phyloP scores from a whole-genome alignment of 2,329 filamentous ascomycete genomes.

The Zasmidium cellare region DNA sequence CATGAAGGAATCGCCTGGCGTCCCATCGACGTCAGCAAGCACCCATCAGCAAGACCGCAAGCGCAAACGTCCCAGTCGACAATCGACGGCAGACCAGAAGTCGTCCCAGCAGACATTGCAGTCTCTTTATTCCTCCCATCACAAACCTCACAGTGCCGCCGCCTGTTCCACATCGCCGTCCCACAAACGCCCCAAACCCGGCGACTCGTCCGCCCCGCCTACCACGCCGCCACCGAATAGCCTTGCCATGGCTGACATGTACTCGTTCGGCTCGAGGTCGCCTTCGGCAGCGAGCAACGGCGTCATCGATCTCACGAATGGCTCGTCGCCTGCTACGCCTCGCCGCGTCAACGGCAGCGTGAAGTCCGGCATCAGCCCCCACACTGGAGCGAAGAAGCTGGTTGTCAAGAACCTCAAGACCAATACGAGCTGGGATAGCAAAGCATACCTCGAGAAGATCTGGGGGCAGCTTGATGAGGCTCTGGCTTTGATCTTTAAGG shows the following conservation, averaged over 20 bases:
- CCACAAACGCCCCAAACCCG: conserved; percentile 43
- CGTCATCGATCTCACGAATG: conserved; percentile 47
- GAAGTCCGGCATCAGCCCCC: conserved; percentile 63
- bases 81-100: conserved; percentile 10
- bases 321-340: conserved; percentile 32
- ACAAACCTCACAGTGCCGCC: conserved; percentile 27
- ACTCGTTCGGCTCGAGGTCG: conserved; percentile 47
- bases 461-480: conserved; percentile 74
- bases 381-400: conserved; percentile 77
- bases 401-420: conserved; percentile 89
- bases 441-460: conserved; percentile 75
- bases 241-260: conserved; percentile 51
- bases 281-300: conserved; percentile 37
- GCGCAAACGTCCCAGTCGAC: conserved; percentile 17
- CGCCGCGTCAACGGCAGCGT: conserved; percentile 29
- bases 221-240: conserved; percentile 21
- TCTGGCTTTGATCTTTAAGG: conserved; percentile 70
- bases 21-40: conserved; percentile 17
- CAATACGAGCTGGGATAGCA: conserved; percentile 63
- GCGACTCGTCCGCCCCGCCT: conserved; percentile 28
- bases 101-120: conserved; percentile 46
- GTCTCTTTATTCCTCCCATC: conserved; percentile 43
- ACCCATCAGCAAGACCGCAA: conserved; percentile 25
- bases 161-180: conserved; percentile 31
- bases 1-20: conserved; percentile 24